phyloP scores from a whole-genome alignment of 495 filamentous ascomycete species.

The Ramalina peruviana region DNA sequence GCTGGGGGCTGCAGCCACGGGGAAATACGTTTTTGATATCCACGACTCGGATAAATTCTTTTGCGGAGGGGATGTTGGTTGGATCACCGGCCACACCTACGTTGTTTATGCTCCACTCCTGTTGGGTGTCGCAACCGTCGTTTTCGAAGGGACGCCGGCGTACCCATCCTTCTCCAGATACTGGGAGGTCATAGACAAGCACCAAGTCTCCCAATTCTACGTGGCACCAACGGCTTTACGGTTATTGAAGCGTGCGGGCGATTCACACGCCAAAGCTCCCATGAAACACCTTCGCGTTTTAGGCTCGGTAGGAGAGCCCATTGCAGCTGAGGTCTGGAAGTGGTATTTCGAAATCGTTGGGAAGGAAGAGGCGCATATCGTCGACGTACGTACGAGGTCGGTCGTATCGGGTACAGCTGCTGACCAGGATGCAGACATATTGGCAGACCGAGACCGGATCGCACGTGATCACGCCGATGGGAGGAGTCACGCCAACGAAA shows the following conservation, averaged over 20 bases:
- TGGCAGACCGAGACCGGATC: conserved; percentile 99
- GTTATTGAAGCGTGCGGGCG: conserved; percentile 84
- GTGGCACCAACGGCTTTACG: conserved; percentile 91
- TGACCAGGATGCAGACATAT: conserved; percentile 60
- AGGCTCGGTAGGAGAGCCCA: conserved; percentile 96
- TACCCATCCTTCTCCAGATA: conserved; percentile 97
- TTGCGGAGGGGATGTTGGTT: conserved; percentile 96
- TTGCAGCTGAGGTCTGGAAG: conserved; percentile 98
- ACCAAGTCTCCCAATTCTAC: conserved; percentile 95
- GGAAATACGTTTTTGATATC: conserved; percentile 98
- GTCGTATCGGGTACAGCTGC: neutral
- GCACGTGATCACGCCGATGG: conserved; percentile 57
- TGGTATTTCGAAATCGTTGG: conserved; percentile 98
- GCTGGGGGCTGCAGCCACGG: conserved; percentile 79
- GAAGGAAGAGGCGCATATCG: conserved; percentile 83
- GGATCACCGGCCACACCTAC: conserved; percentile 99
- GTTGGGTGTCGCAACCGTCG: conserved; percentile 83
- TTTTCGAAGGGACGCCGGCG: conserved; percentile 97
- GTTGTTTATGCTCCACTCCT: conserved; percentile 94
- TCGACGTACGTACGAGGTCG: conserved; percentile 57
- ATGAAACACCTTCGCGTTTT: conserved; percentile 85
- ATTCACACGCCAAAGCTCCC: conserved; percentile 74
- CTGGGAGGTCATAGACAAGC: conserved; percentile 95
- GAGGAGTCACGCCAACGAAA: conserved; percentile 42
- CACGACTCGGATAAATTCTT: conserved; percentile 88